Conservation (phyloP, 2,329 filamentous ascomycete species). For the Laburnicola sp. region DNA sequence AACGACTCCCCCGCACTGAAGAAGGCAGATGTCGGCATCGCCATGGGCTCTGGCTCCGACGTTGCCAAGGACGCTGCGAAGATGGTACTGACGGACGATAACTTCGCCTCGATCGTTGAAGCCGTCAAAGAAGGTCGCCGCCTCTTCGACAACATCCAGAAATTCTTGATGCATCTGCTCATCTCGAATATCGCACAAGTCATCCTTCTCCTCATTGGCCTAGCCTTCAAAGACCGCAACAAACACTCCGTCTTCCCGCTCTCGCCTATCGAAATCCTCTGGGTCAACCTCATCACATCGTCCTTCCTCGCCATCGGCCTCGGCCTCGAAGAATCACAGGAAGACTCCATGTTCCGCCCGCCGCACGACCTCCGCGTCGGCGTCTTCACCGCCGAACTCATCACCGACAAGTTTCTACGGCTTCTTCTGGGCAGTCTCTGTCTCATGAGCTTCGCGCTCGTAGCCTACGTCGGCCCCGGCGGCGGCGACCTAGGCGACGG, state of each 20-base stretch:
- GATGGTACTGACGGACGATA: constrained; percentile 48
- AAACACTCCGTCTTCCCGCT: constrained; percentile 52
- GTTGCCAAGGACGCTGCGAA: constrained; percentile 48
- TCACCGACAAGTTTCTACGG: constrained; percentile 55
- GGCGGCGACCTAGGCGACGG: constrained; percentile 48
- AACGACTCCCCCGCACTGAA: constrained; percentile 49
- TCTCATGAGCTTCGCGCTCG: constrained; percentile 50
- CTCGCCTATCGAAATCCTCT: constrained; percentile 53
- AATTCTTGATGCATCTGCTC: constrained; percentile 54
- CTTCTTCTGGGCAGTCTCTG: constrained; percentile 50
- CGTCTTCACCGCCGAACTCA: constrained; percentile 52
- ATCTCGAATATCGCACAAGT: constrained; percentile 55
- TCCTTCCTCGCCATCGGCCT: constrained; percentile 54
- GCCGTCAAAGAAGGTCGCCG: constrained; percentile 47
- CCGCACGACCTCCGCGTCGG: constrained; percentile 49
- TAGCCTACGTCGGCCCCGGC: constrained; percentile 49
- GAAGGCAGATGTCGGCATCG: constrained; percentile 48
- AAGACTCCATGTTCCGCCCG: constrained; percentile 53
- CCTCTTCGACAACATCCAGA: constrained; percentile 49
- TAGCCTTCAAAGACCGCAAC: constrained; percentile 51
- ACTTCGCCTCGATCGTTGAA: constrained; percentile 49
- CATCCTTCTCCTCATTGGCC: constrained; percentile 51
- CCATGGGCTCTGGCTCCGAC: constrained; percentile 48
- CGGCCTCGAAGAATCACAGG: constrained; percentile 51
- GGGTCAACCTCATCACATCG: constrained; percentile 53